phyloP scores from a whole-genome alignment of 306 rosid genomes.

The Vigna angularis region DNA sequence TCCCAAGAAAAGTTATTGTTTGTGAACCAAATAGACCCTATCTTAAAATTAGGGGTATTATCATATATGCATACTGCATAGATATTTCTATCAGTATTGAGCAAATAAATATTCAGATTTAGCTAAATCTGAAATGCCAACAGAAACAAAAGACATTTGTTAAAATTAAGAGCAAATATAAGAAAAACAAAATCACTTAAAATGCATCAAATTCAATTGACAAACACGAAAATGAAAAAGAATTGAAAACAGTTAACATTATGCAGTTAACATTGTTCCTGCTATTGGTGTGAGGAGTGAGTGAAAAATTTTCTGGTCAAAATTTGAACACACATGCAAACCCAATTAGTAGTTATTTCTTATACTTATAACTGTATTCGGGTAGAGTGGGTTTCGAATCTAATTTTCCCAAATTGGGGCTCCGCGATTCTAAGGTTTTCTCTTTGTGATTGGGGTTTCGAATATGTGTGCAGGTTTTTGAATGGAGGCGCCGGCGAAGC shows the following conservation, averaged over 20 bases:
- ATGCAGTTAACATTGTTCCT: neutral
- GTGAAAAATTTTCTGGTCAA: neutral
- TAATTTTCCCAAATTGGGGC: too few species aligned
- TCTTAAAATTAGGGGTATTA: neutral
- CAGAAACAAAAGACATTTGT: neutral
- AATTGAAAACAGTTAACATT: neutral
- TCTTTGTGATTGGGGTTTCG: too few species aligned
- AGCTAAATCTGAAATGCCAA: neutral
- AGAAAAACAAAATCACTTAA: neutral
- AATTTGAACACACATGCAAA: neutral
- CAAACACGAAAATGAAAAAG: neutral
- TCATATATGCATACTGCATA: neutral
- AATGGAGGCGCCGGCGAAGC: too few species aligned
- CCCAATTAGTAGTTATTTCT: neutral
- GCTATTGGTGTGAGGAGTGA: neutral
- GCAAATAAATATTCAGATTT: slow-evolving; percentile 8
- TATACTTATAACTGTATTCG: neutral
- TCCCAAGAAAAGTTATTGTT: neutral
- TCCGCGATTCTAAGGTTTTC: too few species aligned
- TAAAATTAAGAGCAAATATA: neutral
- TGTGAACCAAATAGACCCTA: slow-evolving; percentile 19
- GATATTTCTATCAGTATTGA: neutral
- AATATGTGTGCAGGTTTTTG: too few species aligned
- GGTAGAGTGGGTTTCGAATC: too few species aligned
- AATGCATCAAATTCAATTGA: neutral